A percentile compares a stretch with the other conserved stretches of the same genome.
Evolutionary conservation across 768 basidiomycete species (phyloP).

Genomic region (Tricholoma terreum): DNA sequence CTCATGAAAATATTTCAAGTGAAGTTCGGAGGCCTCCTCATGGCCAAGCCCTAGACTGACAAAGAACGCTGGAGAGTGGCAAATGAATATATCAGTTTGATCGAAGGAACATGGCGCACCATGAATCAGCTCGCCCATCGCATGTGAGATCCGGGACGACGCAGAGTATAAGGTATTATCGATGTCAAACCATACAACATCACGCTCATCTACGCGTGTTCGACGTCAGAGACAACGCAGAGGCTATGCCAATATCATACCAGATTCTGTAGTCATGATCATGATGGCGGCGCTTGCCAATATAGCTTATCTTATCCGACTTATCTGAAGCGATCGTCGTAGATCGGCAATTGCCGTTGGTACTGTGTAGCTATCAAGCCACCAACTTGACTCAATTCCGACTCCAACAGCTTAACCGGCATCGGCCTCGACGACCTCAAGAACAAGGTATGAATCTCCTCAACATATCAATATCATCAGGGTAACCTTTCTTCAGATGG

Average conservation of each 20-base stretch:
- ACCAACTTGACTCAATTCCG: constrained; percentile 30
- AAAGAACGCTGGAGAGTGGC: constrained; percentile 63
- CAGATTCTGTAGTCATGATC: constrained; percentile 3
- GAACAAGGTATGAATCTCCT: constrained; percentile 40
- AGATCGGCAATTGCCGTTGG: constrained; percentile 34
- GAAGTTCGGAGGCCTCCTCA: constrained; percentile 66
- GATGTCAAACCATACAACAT: constrained; percentile 78
- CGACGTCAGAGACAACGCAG: background rate
- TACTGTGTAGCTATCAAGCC: constrained; percentile 48
- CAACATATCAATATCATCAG: constrained; percentile 1
- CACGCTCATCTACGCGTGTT: constrained; percentile 45
- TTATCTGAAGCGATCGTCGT: constrained; percentile 10
- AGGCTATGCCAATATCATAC: constrained; percentile 2
- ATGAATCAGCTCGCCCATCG: constrained; percentile 79
- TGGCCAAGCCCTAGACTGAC: constrained; percentile 63
- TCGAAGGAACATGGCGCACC: constrained; percentile 37
- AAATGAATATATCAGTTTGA: background rate
- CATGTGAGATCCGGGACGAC: constrained; percentile 67
- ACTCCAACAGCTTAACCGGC: constrained; percentile 38
- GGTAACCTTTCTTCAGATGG: constrained; percentile 49
- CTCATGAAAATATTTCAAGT: constrained; percentile 69
- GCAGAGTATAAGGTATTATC: constrained; percentile 88
- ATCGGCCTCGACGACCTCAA: constrained; percentile 51
- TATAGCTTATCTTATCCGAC: constrained; percentile 27
- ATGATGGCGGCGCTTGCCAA: background rate